Base-by-base conservation (phyloP, 1,284 basidiomycete species). In the Pyrrhoderma noxium region DNA sequence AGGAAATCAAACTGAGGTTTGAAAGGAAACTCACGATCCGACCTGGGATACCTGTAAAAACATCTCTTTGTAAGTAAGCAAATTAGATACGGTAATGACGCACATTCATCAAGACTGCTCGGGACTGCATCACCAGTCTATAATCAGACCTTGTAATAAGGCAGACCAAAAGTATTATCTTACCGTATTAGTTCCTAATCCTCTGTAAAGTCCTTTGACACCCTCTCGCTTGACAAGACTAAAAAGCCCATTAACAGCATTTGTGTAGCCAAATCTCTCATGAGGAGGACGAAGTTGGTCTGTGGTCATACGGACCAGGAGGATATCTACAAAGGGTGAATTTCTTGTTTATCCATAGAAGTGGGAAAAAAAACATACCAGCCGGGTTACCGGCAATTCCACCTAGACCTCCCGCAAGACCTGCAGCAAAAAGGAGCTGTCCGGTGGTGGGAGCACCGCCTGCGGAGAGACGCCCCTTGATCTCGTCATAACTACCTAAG, bases 61-160 rank as follows among this genome's bases (percentile, higher is more conserved):
- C 37, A 43, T 39, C 2, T 27, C 13, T 35, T 38, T 51, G 18
- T 34, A 31, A 27, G 38, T 18, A 41, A 43, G 31, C 22, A 46
- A 8, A 50, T 14, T 19, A 14, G n/a, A 23, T 13, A 22, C 18
- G 22, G 58, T 48, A 59, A 47, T 59, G 38, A 45, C 82, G 67
- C 65, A 91, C 89, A 68, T 93, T 94, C 92, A 94, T 94, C 49
- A 95, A 69, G 4, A 91, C 69, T 34, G 90, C 87, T 58, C 92
- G 71, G 45, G 74, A 70, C 84, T 87, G 19, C 16, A 31, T 23
- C 45, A 18, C 18, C 41, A 21, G 19, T 14, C 51, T 36, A 45
- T 23, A 46, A 31, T 14, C 11, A 7, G n/a, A 40, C 16, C 31
- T 18, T n/a, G 37, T 36, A 40, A 25, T 31, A 27, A 13, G 27